These are phyloP conservation scores for Huntiella decipiens DNA, from an alignment of 2,329 filamentous ascomycete species.

Conservation along the genomic window DNA sequence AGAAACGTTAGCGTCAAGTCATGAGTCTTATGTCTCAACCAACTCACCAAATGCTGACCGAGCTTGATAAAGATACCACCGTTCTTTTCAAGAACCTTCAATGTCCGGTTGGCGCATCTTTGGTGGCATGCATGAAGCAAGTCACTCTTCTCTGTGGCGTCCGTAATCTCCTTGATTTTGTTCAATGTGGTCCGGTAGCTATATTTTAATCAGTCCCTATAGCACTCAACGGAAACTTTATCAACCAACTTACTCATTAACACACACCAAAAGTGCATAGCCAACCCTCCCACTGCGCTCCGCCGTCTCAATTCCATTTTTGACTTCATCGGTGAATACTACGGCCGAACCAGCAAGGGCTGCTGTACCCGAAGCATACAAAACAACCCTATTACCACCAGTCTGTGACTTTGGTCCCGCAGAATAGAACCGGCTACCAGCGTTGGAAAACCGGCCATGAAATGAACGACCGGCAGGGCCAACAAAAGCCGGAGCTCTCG, in stretches of 20 bases:
- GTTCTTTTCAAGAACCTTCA: slow-evolving; percentile 80
- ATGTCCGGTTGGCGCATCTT: slow-evolving; percentile 73
- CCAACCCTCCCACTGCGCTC: slow-evolving; percentile 66
- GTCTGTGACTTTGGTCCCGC: not conserved
- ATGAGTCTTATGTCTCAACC: not conserved
- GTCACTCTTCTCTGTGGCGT: slow-evolving; percentile 45
- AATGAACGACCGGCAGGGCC: not conserved
- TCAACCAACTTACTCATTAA: slow-evolving; percentile 51
- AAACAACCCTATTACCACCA: slow-evolving; percentile 15
- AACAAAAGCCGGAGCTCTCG: not conserved
- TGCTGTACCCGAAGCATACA: slow-evolving; percentile 34
- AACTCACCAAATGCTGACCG: slow-evolving; percentile 64
- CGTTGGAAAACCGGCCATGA: not conserved
- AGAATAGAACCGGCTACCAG: slow-evolving; percentile 6
- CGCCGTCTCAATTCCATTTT: slow-evolving; percentile 54
- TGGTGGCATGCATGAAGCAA: slow-evolving; percentile 71
- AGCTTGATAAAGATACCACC: slow-evolving; percentile 98
- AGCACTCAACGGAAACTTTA: not conserved
- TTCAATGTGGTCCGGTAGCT: slow-evolving; percentile 83
- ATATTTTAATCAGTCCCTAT: slow-evolving; percentile 3
- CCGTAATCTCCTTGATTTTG: slow-evolving; percentile 38
- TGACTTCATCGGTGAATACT: slow-evolving; percentile 49
- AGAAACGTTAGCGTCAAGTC: not conserved
- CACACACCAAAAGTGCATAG: slow-evolving; percentile 55
- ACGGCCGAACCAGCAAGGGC: slow-evolving; percentile 28